Evolutionary conservation across 176 grass and related monocot species (phyloP).

Genomic region (Phyllostachys edulis): DNA sequence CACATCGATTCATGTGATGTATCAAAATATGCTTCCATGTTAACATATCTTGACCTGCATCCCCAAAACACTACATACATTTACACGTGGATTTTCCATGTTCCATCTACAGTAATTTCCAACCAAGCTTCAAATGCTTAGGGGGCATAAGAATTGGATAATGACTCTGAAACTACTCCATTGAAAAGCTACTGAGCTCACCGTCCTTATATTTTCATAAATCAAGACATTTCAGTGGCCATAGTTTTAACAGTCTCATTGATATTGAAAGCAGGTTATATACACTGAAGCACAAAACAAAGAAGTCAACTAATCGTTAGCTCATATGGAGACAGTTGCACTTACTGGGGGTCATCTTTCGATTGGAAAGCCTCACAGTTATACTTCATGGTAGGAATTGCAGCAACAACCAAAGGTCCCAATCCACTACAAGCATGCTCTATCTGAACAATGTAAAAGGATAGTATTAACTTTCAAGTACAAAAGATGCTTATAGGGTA

Average conservation of each 20-base stretch:
- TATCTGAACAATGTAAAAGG: constrained; percentile 38
- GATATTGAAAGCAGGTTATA: background rate
- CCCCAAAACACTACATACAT: background rate
- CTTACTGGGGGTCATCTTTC: constrained; percentile 76
- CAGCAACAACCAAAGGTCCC: constrained; percentile 62
- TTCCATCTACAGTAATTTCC: background rate
- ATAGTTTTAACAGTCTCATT: background rate
- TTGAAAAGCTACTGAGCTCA: background rate
- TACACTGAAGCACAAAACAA: background rate
- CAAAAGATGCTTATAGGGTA: background rate
- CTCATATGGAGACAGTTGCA: constrained; percentile 24
- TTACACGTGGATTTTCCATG: background rate
- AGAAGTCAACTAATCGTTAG: background rate
- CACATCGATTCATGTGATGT: background rate
- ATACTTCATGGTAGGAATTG: constrained; percentile 71
- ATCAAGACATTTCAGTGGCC: background rate
- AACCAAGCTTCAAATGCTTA: background rate
- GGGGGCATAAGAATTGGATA: background rate
- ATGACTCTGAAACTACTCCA: background rate
- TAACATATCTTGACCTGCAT: background rate
- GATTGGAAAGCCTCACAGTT: constrained; percentile 46
- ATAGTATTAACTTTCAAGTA: constrained; percentile 12
- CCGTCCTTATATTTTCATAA: background rate
- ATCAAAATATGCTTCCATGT: background rate
- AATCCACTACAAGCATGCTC: constrained; percentile 52